phyloP scores from a whole-genome alignment of 345 rosid genomes.

The Eucalyptus sp. region DNA sequence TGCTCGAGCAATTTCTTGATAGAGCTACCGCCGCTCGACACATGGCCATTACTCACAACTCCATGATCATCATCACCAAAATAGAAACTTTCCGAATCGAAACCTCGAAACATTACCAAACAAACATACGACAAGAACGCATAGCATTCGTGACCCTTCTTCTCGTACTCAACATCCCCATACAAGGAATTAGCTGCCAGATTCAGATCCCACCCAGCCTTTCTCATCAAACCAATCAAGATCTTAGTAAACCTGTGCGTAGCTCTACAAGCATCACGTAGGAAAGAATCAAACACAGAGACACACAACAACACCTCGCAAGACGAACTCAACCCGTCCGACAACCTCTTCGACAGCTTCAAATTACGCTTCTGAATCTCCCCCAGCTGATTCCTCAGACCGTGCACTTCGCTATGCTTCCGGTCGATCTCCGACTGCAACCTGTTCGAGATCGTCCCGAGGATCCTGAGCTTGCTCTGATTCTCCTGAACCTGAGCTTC shows the following conservation, averaged over 20 bases:
- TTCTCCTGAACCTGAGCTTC: slow-evolving; percentile 91
- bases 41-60: slow-evolving; percentile 16
- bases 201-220: slow-evolving; percentile 89
- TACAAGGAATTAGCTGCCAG: slow-evolving; percentile 65
- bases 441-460: slow-evolving; percentile 58
- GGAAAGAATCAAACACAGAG: slow-evolving; percentile 51
- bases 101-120: slow-evolving; percentile 72
- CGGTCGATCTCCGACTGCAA: slow-evolving; percentile 76
- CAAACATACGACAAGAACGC: slow-evolving; percentile 74
- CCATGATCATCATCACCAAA: slow-evolving; percentile 22
- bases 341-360: slow-evolving; percentile 41
- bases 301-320: slow-evolving; percentile 51
- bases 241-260: slow-evolving; percentile 53
- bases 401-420: slow-evolving; percentile 44
- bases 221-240: slow-evolving; percentile 69
- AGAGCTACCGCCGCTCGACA: slow-evolving; percentile 4
- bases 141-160: slow-evolving; percentile 46
- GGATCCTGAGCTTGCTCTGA: slow-evolving; percentile 83
- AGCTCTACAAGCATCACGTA: slow-evolving; percentile 57
- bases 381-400: slow-evolving; percentile 47
- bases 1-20: slow-evolving; percentile 68
- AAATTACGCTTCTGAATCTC: slow-evolving; percentile 47
- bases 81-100: slow-evolving; percentile 39
- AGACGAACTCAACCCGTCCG: slow-evolving; percentile 27
- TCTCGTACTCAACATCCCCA: slow-evolving; percentile 37